Conservation (phyloP, 306 rosid genomes). For the Cicer chorassanicum region DNA sequence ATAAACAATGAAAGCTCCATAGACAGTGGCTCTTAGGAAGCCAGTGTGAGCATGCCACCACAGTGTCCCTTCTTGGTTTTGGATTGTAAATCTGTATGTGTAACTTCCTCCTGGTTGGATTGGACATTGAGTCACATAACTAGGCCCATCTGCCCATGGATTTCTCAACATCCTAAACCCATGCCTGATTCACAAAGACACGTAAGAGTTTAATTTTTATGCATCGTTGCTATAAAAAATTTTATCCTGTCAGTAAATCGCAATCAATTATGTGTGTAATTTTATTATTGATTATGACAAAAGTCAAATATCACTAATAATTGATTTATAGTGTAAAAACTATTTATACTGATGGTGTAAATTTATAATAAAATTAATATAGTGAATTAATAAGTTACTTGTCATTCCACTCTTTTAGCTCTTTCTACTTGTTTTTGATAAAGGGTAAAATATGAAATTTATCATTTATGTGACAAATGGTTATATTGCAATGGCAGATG, state of each 20-base stretch:
- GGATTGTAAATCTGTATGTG: slow-evolving; percentile 85
- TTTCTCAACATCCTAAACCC: slow-evolving; percentile 80
- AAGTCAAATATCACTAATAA: no score
- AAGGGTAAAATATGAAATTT: not conserved
- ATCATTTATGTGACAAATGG: not conserved
- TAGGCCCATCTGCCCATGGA: slow-evolving; percentile 99
- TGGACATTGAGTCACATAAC: slow-evolving; percentile 86
- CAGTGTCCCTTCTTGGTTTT: slow-evolving; percentile 82
- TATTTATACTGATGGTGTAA: no score
- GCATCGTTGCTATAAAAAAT: no score
- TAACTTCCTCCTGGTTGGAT: slow-evolving; percentile 87
- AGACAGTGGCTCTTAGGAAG: slow-evolving; percentile 91
- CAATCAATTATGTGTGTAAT: no score
- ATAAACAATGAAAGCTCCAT: slow-evolving; percentile 80
- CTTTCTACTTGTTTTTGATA: no score
- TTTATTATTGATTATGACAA: no score
- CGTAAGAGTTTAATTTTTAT: not conserved
- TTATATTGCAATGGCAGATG: not conserved
- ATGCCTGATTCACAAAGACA: slow-evolving; percentile 63
- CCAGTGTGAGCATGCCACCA: slow-evolving; percentile 99
- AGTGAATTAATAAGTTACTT: no score
- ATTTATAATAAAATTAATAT: no score
- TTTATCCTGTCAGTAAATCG: no score
- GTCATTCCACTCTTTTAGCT: not conserved
- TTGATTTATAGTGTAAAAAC: no score